Base-by-base conservation (phyloP, 768 basidiomycete species). In the Amanita muscaria region DNA sequence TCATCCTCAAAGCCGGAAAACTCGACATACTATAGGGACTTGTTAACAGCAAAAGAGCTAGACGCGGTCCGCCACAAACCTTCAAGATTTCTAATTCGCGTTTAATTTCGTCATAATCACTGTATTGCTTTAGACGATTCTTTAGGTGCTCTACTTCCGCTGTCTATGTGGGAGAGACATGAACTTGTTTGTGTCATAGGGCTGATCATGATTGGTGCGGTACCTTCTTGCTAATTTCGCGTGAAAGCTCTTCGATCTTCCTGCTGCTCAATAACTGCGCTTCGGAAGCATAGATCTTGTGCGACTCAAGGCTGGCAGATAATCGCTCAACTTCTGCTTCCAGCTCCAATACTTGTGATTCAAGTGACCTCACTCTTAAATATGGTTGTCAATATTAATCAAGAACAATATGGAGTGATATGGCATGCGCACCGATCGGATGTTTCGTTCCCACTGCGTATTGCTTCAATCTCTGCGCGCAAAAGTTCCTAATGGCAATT, bases 41-140 rank as follows among this genome's bases (percentile, higher is more conserved):
- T 36, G 7, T 15, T 19, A 43, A 27, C 8, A 40, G 39, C 22
- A 33, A 40, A 23, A 16, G 33, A 6, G 38, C 24, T 22, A 18
- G 24, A 35, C 38, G 47, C n/a, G n/a, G n/a, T n/a, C n/a, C 40
- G n/a, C 24, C n/a, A 21, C 2, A 15, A 30, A 88, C 96, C 79
- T 99, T 97, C 89, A 98, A 88, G 51, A 99, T 98, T 57, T 92
- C 92, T 22, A 99, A 73, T 60, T 99, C 96, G 21, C 96, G 83
- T 67, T 98, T 98, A 57, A 98, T 80, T 65, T 98, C 93, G 56
- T 98, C 94, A 55, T 99, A 98, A 61, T 99, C 91, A 12, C 61
- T 61, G 49, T 83, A 88, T 51, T 77, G 77, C 54, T 77, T 79
- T 29, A 98, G 65, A 51, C 80, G 80, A 25, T 67, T 63, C 58